Base-by-base conservation (phyloP, 768 basidiomycete species). In the Mycena crocata region DNA sequence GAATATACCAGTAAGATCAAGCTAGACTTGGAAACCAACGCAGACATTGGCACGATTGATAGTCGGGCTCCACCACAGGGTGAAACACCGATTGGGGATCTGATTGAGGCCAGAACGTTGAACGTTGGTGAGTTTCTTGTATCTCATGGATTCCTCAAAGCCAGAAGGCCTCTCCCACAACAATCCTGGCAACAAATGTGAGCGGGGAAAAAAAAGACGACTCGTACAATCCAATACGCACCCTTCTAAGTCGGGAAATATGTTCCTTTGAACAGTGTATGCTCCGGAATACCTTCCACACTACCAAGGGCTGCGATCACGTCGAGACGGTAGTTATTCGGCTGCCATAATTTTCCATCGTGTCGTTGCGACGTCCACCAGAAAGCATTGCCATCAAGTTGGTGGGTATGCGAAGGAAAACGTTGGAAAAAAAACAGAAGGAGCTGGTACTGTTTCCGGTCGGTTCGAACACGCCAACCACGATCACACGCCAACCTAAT, bases 11-110 rank as follows among this genome's bases (percentile, higher is more conserved):
- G 98, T 99, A 68, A 99, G 80, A 86, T 99, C 98, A 48, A 99
- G 88, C 75, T 99, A 98, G 23, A 99, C 98, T 78, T 99, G 98
- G 94, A 99, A 99, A 89, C 98, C 98, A 77, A 99, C 96, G 74
- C 97, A 98, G 76, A 99, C 96, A 76, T 99, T 99, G 58, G 98
- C 97, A 70, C 98, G 94, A 80, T 99, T 99, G 84, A 98, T 98
- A 0, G 97, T 99, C 28, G 96, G 96, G 76, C 93, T 95, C 96
- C 96, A 98, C 98, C 98, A 99, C 13, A 99, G 85, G 5, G 97
- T 99, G 84, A 98, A 98, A 15, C 95, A 93, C 90, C 97, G 96
- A 77, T 99, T 99, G 9, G 97, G 97, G 77, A 99, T 97, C 77
- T 97, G 96, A 77, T 95, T 95, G 46, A 97, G 82, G 93, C 98